These are phyloP conservation scores for Heliamphora pulchella DNA, from an alignment of 179 eudicot genomes.

Conservation along the genomic window DNA sequence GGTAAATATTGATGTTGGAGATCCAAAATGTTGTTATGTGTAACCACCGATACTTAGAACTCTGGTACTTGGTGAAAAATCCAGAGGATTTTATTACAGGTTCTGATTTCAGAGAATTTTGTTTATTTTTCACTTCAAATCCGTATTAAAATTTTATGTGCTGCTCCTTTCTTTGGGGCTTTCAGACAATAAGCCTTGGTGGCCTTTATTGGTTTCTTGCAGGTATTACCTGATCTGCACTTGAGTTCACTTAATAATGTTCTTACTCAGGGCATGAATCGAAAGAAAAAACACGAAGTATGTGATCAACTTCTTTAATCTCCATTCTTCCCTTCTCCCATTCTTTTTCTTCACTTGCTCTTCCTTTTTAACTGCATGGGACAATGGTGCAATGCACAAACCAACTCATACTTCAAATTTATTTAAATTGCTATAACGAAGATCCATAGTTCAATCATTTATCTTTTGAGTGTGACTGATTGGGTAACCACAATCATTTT, in stretches of 20 bases:
- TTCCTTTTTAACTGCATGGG: background rate
- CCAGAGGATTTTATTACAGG: background rate
- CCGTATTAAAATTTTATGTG: background rate
- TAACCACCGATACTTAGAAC: too few relatives aligned
- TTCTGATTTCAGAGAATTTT: background rate
- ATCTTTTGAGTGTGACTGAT: background rate
- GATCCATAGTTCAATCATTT: too few relatives aligned
- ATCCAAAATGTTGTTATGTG: too few relatives aligned
- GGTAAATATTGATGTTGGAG: too few relatives aligned
- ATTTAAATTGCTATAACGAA: background rate
- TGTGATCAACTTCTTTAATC: slow-evolving; percentile 23
- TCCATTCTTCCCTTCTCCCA: background rate
- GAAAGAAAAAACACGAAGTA: slow-evolving; percentile 91
- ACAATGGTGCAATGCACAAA: background rate
- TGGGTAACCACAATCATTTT: slow-evolving; percentile 2
- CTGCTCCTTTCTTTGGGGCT: background rate
- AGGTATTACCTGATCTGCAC: slow-evolving; percentile 50
- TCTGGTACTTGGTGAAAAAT: too few relatives aligned
- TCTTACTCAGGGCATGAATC: slow-evolving; percentile 87
- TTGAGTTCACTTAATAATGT: slow-evolving; percentile 48
- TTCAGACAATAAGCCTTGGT: background rate
- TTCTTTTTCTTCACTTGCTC: background rate
- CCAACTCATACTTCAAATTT: background rate
- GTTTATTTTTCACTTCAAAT: background rate
- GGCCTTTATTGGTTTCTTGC: slow-evolving; percentile 29